Base-by-base conservation (phyloP, 2,329 filamentous ascomycete genomes). In the Trichoderma sp. region DNA sequence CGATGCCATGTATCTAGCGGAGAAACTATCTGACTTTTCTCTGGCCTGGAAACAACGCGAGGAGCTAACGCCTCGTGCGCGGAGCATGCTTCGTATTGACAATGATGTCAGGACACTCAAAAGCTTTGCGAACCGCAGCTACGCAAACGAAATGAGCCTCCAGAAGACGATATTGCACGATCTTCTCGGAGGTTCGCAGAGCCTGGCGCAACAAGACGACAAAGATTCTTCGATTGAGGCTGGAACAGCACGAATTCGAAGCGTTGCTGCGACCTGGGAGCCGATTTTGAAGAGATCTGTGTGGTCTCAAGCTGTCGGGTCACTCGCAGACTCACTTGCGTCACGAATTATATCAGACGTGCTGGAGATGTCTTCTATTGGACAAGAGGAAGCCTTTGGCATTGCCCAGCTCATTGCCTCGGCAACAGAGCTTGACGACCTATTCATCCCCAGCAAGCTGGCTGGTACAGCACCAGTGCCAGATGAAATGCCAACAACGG, bases 81-180 rank as follows among this genome's bases (percentile, higher is more conserved):
- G 82, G 55, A 81, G 79, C 64, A 85, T 88, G 82, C 80, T 90
- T 21, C 85, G 85, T 18, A 79, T 90, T 1, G 87, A 89, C 58
- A 84, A 85, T 63, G 88, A 91, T 70, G 81, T 89, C 71, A 85
- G 86, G 74, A 85, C 83, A 13, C 79, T 91, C 5, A 84, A 86
- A 67, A 85, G 79, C 49, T 90, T 90, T 70, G 88, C 88, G 10
- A 86, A 85, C 68, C 83, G 87, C 43, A 87, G 87, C 55, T 90
- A 90, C 75, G 82, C 81, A 32, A 85, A 85, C 56, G 89, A 90
- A 74, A 85, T 90, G 80, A 83, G 81, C 56, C 82, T 85, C 6
- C 88, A 90, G 70, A 86, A 87, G 73, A 89, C 86, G 0, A 80
- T 90, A 4, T 75, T 91, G n/a, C 82, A 85, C 10, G 88, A 90